These are phyloP conservation scores for Heimioporus retisporus DNA, from an alignment of 1,284 basidiomycete genomes.

Conservation along the genomic window DNA sequence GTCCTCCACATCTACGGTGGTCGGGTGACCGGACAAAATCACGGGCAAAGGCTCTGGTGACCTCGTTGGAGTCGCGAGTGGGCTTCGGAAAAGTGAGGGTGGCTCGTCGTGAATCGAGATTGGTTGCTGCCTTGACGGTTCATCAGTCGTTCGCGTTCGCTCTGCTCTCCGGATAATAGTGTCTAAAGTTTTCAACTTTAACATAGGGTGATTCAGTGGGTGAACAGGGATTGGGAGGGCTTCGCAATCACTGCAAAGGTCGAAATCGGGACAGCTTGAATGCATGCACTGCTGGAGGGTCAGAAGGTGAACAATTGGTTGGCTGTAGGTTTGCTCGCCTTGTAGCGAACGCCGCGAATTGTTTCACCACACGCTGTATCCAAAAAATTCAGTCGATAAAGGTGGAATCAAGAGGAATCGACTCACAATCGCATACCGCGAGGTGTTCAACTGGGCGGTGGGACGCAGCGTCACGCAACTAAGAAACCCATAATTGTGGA, in stretches of 20 bases:
- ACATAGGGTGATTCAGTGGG: constrained; percentile 77
- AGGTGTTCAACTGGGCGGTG: constrained; percentile 46
- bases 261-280: constrained; percentile 83
- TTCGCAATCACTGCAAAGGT: constrained; percentile 87
- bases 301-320: not conserved
- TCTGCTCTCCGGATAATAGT: constrained; percentile 60
- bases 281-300: constrained; percentile 76
- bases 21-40: constrained; percentile 2
- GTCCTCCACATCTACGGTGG: constrained; percentile 9
- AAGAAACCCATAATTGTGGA: constrained; percentile 7
- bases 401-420: not conserved
- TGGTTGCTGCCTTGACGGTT: constrained; percentile 1
- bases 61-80: not conserved
- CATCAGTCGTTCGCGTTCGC: constrained; percentile 37
- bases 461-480: constrained; percentile 36
- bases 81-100: not conserved
- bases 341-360: constrained; percentile 77
- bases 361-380: constrained; percentile 59
- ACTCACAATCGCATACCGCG: constrained; percentile 64
- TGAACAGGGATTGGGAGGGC: constrained; percentile 83
- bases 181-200: constrained; percentile 77
- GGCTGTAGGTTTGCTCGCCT: constrained; percentile 53
- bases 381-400: constrained; percentile 3
- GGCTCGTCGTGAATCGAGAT: not conserved
- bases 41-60: constrained; percentile 5